Evolutionary conservation across 306 rosid genomes (phyloP).

Genomic region (Cucumis sativus): Cucumber_9930_V3 NC_026661.2:15411501-15412000

Average conservation of each 20-base stretch:
- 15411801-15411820: not conserved
- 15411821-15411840: not conserved
- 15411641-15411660: not conserved
- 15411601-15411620: not conserved
- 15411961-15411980: conserved; percentile 18
- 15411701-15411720: not conserved
- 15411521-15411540: not conserved
- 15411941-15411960: conserved; percentile 11
- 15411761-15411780: not conserved
- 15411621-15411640: not conserved
- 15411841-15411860: not conserved
- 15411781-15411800: not conserved
- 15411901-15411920: not conserved
- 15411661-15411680: not conserved
- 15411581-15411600: not conserved
- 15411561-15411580: not conserved
- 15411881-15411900: too few species aligned
- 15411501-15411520: not conserved
- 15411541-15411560: not conserved
- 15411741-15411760: not conserved
- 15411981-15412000: conserved; percentile 13
- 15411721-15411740: not conserved
- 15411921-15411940: conserved; percentile 14
- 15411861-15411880: not conserved
- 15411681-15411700: not conserved